Base-by-base conservation (phyloP, 257 asterid genomes). In the Oldenlandia corymbosa region DNA sequence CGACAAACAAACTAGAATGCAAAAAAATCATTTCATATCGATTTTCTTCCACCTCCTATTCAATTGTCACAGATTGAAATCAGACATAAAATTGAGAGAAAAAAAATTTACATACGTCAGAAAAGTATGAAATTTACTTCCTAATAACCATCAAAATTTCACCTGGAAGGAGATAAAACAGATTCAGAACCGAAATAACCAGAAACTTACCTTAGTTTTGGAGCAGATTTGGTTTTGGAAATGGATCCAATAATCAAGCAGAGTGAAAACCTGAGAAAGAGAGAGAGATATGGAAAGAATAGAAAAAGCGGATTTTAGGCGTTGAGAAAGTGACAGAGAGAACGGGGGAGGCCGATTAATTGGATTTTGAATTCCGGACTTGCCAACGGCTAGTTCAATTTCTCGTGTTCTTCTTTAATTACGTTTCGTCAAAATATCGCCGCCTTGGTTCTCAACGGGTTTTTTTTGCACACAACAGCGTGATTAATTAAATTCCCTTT, bases 321-420 rank as follows among this genome's bases (percentile, higher is more conserved):
- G 28, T 17, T 45, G 43, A 24, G 75, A 60, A 52, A 24, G 63
- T 60, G 66, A 17, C 64, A 39, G 64, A 43, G 43, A 2, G n/a
- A n/a, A n/a, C n/a, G n/a, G n/a, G n/a, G 51, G 53, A 37, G 64
- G 62, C 58, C 55, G 21, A 50, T 12, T 45, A 66, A 67, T 56
- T 69, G 48, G 58, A 6, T 67, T 80, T 83, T 74, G 76, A 81
- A 83, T 53, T 72, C 68, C 16, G 77, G 71, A 73, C 36, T 42
- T 26, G 32, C 73, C 48, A 84, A 84, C 90, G 90, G 90, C 87
- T 84, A 84, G 74, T 81, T 79, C 36, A 67, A 65, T 66, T 49
- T 78, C 72, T 76, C 75, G 78, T 63, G 67, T 53, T 59, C 26
- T 52, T 20, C 10, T 42, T 28, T 27, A 17, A n/a, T 26, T 48